Conservation (phyloP, 2,329 filamentous ascomycete species). For the Verticillium zaregamsianum region DNA sequence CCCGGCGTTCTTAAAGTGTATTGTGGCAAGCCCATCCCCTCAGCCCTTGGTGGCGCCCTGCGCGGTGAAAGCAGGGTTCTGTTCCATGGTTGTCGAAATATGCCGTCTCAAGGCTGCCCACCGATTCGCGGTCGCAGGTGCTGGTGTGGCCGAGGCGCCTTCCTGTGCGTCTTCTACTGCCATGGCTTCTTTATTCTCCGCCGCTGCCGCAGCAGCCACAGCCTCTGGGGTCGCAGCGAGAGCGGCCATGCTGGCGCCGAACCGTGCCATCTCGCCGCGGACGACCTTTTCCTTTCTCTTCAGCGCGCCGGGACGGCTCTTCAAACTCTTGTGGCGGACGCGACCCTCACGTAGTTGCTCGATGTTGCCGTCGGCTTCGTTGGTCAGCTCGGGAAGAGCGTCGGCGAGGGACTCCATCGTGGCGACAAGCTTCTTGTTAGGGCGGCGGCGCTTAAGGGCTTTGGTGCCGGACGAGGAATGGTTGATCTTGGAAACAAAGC, state of each 20-base stretch:
- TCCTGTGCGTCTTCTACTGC: conserved; percentile 12
- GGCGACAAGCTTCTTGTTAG: conserved; percentile 73
- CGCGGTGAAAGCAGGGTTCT: conserved; percentile 68
- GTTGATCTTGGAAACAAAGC: conserved; percentile 72
- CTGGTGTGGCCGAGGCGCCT: conserved; percentile 10
- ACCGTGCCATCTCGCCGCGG: conserved; percentile 75
- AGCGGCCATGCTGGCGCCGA: conserved; percentile 77
- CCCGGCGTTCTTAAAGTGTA: not conserved
- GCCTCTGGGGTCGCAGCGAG: conserved; percentile 44
- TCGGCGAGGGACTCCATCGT: conserved; percentile 73
- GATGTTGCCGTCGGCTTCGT: conserved; percentile 41
- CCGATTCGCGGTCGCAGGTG: conserved; percentile 47
- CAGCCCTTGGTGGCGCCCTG: not conserved
- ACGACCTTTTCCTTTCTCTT: conserved; percentile 81
- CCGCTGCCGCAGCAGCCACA: conserved; percentile 2
- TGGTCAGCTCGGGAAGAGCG: conserved; percentile 65
- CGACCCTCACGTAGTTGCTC: conserved; percentile 49
- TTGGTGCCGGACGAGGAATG: conserved; percentile 49
- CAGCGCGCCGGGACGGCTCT: conserved; percentile 71
- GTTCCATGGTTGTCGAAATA: conserved; percentile 84
- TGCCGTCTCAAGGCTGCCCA: conserved; percentile 82
- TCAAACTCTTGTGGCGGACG: conserved; percentile 70
- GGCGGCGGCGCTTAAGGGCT: conserved; percentile 59
- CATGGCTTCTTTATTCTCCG: conserved; percentile 7
- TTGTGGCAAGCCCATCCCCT: not conserved